Evolutionary conservation across 2,329 filamentous ascomycete species (phyloP).

Genomic region (Penicillium frequentans): DNA sequence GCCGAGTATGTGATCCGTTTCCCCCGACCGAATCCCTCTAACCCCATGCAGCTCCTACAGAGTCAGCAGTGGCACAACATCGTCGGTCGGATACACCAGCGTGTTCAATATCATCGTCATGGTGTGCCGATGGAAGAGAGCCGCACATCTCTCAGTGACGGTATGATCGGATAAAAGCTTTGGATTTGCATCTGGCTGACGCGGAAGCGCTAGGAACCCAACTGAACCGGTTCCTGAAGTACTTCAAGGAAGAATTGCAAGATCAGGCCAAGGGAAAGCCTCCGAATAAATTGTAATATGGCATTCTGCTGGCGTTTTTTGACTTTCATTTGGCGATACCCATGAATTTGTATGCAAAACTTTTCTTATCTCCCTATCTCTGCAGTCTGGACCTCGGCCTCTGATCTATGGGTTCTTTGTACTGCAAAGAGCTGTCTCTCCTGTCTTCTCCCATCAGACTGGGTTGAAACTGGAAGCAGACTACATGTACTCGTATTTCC

Average conservation of each 20-base stretch:
- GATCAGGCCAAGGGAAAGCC: constrained; percentile 42
- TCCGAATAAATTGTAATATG: constrained; percentile 28
- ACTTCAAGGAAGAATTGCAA: constrained; percentile 46
- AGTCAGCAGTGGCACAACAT: constrained; percentile 46
- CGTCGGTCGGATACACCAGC: constrained; percentile 45
- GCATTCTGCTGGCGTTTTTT: background rate
- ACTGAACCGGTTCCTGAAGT: constrained; percentile 34
- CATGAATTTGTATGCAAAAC: constrained; percentile 5
- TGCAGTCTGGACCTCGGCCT: background rate
- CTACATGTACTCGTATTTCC: background rate
- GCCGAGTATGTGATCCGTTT: constrained; percentile 32
- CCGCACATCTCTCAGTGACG: constrained; percentile 42
- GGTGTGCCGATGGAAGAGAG: constrained; percentile 45
- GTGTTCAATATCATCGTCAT: constrained; percentile 42
- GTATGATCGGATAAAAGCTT: constrained; percentile 15
- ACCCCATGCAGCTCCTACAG: constrained; percentile 37
- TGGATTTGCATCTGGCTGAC: constrained; percentile 1
- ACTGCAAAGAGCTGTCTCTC: background rate
- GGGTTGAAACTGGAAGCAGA: constrained; percentile 14
- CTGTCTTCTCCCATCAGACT: background rate
- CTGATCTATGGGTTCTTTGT: background rate
- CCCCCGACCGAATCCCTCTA: constrained; percentile 3
- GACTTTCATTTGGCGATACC: constrained; percentile 17
- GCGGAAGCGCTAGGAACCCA: constrained; percentile 20
- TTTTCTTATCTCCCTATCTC: background rate